A percentile compares a stretch with the other conserved stretches of the same genome.
Conservation (phyloP, 1,284 basidiomycete species). For the Pisolithus thermaeus region DNA sequence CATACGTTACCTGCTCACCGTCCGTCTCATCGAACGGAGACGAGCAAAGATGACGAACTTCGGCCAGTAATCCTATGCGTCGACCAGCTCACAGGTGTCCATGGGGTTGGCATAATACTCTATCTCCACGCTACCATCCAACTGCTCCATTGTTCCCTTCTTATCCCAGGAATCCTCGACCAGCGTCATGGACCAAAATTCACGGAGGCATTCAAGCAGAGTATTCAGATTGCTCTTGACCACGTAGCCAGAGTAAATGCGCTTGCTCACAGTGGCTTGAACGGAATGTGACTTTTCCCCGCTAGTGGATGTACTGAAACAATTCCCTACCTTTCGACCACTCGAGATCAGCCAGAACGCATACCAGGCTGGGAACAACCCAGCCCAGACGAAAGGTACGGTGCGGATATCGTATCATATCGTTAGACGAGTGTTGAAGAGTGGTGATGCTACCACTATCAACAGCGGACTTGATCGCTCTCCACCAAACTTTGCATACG, state of each 20-base stretch:
- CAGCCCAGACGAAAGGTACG: slow-evolving; percentile 39
- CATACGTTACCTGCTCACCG: too few species aligned
- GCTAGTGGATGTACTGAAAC: too few species aligned
- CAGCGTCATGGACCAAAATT: slow-evolving; percentile 33
- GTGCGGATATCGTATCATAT: too few species aligned
- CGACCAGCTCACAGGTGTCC: slow-evolving; percentile 14
- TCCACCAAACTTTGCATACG: slow-evolving; percentile 31
- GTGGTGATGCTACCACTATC: background rate
- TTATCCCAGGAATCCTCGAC: slow-evolving; percentile 24
- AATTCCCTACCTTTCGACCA: background rate
- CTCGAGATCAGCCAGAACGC: slow-evolving; percentile 34
- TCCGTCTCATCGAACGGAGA: too few species aligned
- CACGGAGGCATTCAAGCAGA: slow-evolving; percentile 41
- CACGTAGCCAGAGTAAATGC: slow-evolving; percentile 34
- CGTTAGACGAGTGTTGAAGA: background rate
- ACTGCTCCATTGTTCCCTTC: slow-evolving; percentile 14
- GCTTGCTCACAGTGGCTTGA: slow-evolving; percentile 33
- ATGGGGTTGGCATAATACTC: slow-evolving; percentile 10
- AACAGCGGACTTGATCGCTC: slow-evolving; percentile 32
- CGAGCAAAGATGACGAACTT: slow-evolving; percentile 7
- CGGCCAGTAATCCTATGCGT: background rate
- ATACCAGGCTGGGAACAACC: slow-evolving; percentile 35
- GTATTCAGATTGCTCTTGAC: slow-evolving; percentile 35
- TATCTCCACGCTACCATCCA: slow-evolving; percentile 16
- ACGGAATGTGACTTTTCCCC: slow-evolving; percentile 34